Percentiles rank a stretch among this genome's conserved stretches.
These are phyloP conservation scores for Candida sp. DNA, from an alignment of 1,139 yeast species.

Conservation along the genomic window DNA sequence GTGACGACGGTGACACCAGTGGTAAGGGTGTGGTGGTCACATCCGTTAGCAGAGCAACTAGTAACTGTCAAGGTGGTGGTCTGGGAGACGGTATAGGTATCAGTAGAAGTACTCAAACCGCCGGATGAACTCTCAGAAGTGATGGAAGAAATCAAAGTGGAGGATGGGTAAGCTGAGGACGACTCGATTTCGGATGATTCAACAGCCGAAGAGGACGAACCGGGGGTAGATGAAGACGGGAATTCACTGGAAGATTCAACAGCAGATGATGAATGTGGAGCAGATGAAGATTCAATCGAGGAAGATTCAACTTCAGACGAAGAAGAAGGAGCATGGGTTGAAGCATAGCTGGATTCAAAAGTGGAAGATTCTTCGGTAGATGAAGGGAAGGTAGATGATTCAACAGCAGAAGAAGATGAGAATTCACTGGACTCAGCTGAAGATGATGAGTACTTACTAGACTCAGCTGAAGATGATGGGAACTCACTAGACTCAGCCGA, in stretches of 20 bases:
- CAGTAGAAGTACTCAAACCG: neutral
- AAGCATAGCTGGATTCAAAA: neutral
- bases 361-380: neutral
- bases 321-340: neutral
- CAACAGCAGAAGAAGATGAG: too few relatives aligned
- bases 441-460: neutral
- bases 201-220: neutral
- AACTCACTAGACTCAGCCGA: neutral
- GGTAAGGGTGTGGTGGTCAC: constrained; percentile 4
- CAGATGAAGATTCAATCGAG: neutral
- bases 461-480: neutral
- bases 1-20: constrained; percentile 10
- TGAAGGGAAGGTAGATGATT: too few relatives aligned
- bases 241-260: neutral
- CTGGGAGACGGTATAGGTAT: constrained; percentile 1
- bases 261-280: neutral
- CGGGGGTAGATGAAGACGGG: neutral
- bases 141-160: neutral
- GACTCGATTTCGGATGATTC: neutral
- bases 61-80: constrained; percentile 7
- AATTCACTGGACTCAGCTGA: neutral
- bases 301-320: neutral
- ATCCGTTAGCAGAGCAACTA: constrained; percentile 2
- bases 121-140: neutral
- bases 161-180: neutral